A percentile compares a stretch with the other conserved stretches of the same genome.
Evolutionary conservation across 805 yeast genomes (phyloP).

Genomic region (Kazachstania taianensis): DNA sequence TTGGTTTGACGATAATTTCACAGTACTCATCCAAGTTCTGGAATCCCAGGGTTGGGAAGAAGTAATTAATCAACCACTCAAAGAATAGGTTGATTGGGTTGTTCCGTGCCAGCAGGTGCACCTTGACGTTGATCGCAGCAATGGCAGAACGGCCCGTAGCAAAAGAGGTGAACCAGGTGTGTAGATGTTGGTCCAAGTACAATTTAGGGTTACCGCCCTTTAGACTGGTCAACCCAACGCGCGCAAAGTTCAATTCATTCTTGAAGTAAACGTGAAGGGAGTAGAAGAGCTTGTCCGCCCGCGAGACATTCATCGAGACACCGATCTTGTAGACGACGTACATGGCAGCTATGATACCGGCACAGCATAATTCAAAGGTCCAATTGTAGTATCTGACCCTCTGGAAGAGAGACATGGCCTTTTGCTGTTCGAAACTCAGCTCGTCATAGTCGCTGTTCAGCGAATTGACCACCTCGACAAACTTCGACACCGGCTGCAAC

Average conservation of each 20-base stretch:
- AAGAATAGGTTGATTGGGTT: conserved; percentile 57
- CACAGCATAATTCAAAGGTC: conserved; percentile 57
- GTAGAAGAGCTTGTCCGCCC: conserved; percentile 44
- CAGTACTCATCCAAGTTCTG: conserved; percentile 46
- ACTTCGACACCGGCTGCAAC: conserved; percentile 3
- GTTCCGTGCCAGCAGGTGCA: conserved; percentile 69
- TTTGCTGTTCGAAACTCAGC: conserved; percentile 41
- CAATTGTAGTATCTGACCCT: conserved; percentile 61
- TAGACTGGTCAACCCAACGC: conserved; percentile 36
- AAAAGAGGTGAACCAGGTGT: conserved; percentile 42
- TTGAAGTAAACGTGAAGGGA: conserved; percentile 44
- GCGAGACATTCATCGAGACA: conserved; percentile 41
- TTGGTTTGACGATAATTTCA: conserved; percentile 49
- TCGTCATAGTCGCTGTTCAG: conserved; percentile 26
- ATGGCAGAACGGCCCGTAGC: conserved; percentile 85
- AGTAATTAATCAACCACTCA: conserved; percentile 52
- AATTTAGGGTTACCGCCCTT: conserved; percentile 11
- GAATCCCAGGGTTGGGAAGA: conserved; percentile 44
- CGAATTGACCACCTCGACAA: conserved; percentile 10
- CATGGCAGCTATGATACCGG: conserved; percentile 42
- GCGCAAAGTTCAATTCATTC: conserved; percentile 52
- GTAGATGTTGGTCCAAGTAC: conserved; percentile 32
- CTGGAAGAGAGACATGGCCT: conserved; percentile 44
- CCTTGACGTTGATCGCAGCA: conserved; percentile 47
- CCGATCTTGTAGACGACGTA: conserved; percentile 49